A percentile compares a stretch with the other conserved stretches of the same genome.
Conservation (phyloP, 2,329 filamentous ascomycete species). For the Nakataea oryzae region DNA sequence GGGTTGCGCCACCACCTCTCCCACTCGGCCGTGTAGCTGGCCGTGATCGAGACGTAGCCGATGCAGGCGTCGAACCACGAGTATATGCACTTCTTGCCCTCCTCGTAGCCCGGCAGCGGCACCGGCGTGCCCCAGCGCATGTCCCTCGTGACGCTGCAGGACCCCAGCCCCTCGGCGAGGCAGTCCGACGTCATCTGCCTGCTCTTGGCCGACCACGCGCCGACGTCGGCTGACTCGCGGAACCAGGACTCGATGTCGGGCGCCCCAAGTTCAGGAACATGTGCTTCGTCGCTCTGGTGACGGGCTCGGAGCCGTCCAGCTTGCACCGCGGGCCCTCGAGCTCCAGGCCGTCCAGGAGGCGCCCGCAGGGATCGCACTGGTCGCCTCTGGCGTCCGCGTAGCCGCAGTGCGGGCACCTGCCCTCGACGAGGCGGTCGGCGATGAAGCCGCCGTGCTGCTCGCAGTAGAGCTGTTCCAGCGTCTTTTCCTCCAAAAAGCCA, state of each 20-base stretch:
- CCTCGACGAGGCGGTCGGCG: slow-evolving; percentile 57
- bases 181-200: slow-evolving; percentile 50
- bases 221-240: slow-evolving; percentile 47
- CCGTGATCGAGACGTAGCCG: slow-evolving; percentile 67
- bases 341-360: slow-evolving; percentile 41
- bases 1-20: slow-evolving; percentile 69
- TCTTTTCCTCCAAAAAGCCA: slow-evolving; percentile 57
- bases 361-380: slow-evolving; percentile 50
- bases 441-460: slow-evolving; percentile 49
- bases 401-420: slow-evolving; percentile 47
- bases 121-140: slow-evolving; percentile 50
- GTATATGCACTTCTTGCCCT: slow-evolving; percentile 45
- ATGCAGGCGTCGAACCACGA: slow-evolving; percentile 69
- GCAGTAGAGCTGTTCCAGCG: slow-evolving; percentile 62
- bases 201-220: slow-evolving; percentile 50
- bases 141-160: slow-evolving; percentile 62
- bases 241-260: slow-evolving; percentile 54
- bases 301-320: slow-evolving; percentile 57
- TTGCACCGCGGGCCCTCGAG: slow-evolving; percentile 63
- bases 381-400: slow-evolving; percentile 45
- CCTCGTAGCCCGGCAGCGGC: slow-evolving; percentile 18
- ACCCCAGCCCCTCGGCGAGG: slow-evolving; percentile 55
- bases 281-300: slow-evolving; percentile 57
- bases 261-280: slow-evolving; percentile 56
- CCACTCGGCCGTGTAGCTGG: slow-evolving; percentile 62